These are phyloP conservation scores for Hygrocybe punicea DNA, from an alignment of 768 basidiomycete genomes.

Conservation along the genomic window DNA sequence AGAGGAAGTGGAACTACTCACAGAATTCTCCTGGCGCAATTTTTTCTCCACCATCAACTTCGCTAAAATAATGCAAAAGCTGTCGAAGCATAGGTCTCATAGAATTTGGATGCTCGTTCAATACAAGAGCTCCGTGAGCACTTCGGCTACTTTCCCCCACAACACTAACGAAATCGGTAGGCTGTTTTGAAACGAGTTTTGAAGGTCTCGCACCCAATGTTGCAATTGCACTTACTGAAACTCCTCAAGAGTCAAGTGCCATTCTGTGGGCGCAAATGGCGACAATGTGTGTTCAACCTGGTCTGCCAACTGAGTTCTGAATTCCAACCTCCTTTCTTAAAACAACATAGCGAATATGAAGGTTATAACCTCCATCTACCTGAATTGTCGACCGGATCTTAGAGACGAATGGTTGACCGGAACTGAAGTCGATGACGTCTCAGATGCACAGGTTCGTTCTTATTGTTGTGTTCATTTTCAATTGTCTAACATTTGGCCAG, in stretches of 20 bases:
- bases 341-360: conserved; percentile 88
- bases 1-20: conserved; percentile 88
- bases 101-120: conserved; percentile 95
- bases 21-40: conserved; percentile 96
- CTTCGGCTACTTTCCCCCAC: not conserved
- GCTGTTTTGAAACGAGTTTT: conserved; percentile 94
- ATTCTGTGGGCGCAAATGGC: conserved; percentile 96
- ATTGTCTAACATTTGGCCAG: conserved; percentile 38
- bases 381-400: conserved; percentile 94
- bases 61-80: conserved; percentile 95
- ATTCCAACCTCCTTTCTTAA: conserved; percentile 4
- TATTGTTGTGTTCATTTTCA: not conserved
- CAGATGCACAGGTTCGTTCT: conserved; percentile 77
- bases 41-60: conserved; percentile 98
- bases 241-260: conserved; percentile 99
- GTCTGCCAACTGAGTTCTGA: conserved; percentile 1
- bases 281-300: conserved; percentile 65
- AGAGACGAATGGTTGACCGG: conserved; percentile 97
- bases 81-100: conserved; percentile 92
- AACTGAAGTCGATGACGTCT: conserved; percentile 83
- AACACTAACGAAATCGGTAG: conserved; percentile 40
- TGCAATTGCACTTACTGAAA: conserved; percentile 93
- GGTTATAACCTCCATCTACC: conserved; percentile 96
- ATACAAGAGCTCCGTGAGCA: conserved; percentile 91
- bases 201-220: conserved; percentile 87